These are phyloP conservation scores for Nigrograna mackinnonii DNA, from an alignment of 2,329 filamentous ascomycete genomes.

Conservation along the genomic window DNA sequence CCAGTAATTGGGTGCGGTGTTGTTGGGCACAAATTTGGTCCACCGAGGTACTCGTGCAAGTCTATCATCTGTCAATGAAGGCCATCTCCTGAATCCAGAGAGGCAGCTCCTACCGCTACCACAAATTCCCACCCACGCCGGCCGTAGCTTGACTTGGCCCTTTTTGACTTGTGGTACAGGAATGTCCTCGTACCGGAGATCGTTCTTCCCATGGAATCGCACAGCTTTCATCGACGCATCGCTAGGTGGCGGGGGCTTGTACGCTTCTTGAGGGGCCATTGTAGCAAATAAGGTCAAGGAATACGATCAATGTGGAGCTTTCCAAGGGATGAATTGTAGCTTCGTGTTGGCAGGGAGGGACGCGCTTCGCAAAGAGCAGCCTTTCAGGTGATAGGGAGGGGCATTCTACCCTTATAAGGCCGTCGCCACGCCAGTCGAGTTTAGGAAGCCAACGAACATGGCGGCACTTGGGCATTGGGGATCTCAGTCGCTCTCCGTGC, in stretches of 20 bases:
- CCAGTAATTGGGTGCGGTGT: conserved; percentile 59
- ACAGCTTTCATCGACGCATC: conserved; percentile 48
- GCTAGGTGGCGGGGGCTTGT: conserved; percentile 17
- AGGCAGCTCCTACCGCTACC: conserved; percentile 34
- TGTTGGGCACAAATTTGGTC: conserved; percentile 53
- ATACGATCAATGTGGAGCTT: too few relatives aligned
- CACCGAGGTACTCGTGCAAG: conserved; percentile 54
- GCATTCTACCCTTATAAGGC: too few relatives aligned
- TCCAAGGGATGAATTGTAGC: neutral
- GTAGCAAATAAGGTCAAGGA: neutral
- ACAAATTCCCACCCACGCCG: conserved; percentile 48
- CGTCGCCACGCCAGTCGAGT: too few relatives aligned
- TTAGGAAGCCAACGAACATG: too few relatives aligned
- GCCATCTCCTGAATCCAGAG: neutral
- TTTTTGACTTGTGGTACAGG: conserved; percentile 42
- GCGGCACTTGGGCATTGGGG: too few relatives aligned
- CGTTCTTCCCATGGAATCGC: conserved; percentile 49
- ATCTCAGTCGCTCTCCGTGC: too few relatives aligned
- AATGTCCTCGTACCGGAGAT: conserved; percentile 48
- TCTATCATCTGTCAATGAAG: conserved; percentile 22
- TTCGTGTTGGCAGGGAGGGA: too few relatives aligned
- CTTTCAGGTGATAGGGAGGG: neutral
- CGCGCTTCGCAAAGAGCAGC: neutral
- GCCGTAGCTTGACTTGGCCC: conserved; percentile 48
- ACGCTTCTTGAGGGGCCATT: conserved; percentile 11